A percentile compares a stretch with the other conserved stretches of the same genome.
phyloP scores from a whole-genome alignment of 2,329 filamentous ascomycete genomes.

The Colletotrichum sp. region DNA sequence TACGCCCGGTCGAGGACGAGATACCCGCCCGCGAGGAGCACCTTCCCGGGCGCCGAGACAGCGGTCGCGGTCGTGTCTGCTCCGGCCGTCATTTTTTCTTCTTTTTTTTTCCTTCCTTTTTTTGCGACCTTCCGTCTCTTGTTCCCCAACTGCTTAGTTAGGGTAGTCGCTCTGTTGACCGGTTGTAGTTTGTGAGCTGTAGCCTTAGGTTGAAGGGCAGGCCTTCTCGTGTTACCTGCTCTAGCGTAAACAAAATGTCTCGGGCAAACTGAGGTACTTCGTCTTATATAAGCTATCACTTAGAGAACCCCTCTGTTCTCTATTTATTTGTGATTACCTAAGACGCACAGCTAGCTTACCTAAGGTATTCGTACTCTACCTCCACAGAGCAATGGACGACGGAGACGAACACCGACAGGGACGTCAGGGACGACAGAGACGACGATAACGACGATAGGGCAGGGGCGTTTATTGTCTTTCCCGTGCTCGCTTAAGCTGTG shows the following conservation, averaged over 20 bases:
- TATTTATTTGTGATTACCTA: too few species aligned
- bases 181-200: not conserved
- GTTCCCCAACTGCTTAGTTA: not conserved
- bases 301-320: too few species aligned
- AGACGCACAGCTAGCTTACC: too few species aligned
- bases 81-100: slow-evolving; percentile 5
- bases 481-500: not conserved
- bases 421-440: too few species aligned
- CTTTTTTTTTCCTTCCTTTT: not conserved
- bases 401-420: too few species aligned
- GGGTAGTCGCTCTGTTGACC: not conserved
- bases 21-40: slow-evolving; percentile 93
- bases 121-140: not conserved
- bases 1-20: slow-evolving; percentile 89
- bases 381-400: too few species aligned
- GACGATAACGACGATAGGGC: too few species aligned
- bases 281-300: too few species aligned
- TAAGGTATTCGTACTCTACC: too few species aligned
- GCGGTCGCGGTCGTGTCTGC: slow-evolving; percentile 51
- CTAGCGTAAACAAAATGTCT: too few species aligned
- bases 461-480: not conserved
- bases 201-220: not conserved
- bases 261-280: too few species aligned
- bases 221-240: not conserved
- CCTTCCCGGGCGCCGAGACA: slow-evolving; percentile 94